phyloP scores from a whole-genome alignment of 768 basidiomycete species.

The Lentinula aciculospora region DNA sequence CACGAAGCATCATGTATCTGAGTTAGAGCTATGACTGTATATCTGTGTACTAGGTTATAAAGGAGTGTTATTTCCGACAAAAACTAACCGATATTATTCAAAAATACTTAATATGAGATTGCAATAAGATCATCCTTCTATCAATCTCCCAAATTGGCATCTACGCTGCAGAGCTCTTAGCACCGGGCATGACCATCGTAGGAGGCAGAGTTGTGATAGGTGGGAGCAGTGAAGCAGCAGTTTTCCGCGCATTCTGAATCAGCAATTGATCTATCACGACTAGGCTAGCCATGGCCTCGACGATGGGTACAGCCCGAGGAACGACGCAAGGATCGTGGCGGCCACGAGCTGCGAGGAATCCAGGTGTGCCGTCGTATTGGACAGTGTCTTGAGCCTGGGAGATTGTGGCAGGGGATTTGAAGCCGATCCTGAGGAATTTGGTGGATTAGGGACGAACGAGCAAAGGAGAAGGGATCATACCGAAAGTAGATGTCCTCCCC shows the following conservation, averaged over 20 bases:
- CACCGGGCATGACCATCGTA: slow-evolving; percentile 73
- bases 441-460: background rate
- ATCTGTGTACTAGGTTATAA: too few species aligned
- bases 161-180: background rate
- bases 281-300: slow-evolving; percentile 95
- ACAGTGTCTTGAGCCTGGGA: slow-evolving; percentile 87
- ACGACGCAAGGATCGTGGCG: slow-evolving; percentile 98
- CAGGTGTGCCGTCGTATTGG: slow-evolving; percentile 88
- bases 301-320: slow-evolving; percentile 94
- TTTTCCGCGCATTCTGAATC: slow-evolving; percentile 79
- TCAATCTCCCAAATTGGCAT: too few species aligned
- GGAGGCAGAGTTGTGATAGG: slow-evolving; percentile 84
- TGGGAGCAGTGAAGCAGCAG: slow-evolving; percentile 75
- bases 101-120: background rate
- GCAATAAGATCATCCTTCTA: background rate
- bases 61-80: too few species aligned
- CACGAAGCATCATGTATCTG: too few species aligned
- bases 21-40: too few species aligned
- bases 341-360: slow-evolving; percentile 84
- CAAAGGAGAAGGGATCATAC: slow-evolving; percentile 31
- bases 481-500: slow-evolving; percentile 97
- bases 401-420: slow-evolving; percentile 99
- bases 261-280: slow-evolving; percentile 94
- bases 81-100: too few species aligned
- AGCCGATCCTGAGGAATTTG: slow-evolving; percentile 62